A percentile compares a stretch with the other conserved stretches of the same genome.
Conservation (phyloP, 306 rosid species). For the Luffa acutangula region DNA sequence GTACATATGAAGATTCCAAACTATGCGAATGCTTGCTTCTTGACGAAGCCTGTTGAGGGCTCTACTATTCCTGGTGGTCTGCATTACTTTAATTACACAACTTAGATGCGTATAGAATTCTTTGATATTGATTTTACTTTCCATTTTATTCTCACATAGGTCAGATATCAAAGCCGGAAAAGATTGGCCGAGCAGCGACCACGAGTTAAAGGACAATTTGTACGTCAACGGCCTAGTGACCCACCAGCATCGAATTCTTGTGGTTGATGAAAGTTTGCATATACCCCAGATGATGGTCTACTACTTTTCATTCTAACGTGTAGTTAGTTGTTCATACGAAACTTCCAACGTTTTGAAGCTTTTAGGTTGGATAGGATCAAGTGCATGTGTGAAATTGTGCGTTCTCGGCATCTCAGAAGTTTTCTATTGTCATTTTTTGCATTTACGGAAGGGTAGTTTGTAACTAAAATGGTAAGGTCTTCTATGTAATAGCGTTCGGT, state of each 20-base stretch:
- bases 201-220: constrained; percentile 88
- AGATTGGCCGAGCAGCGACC: constrained; percentile 98
- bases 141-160: constrained; percentile 29
- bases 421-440: constrained; percentile 11
- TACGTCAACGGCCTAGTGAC: constrained; percentile 47
- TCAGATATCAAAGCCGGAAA: constrained; percentile 91
- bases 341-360: not conserved
- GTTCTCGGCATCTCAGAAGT: constrained; percentile 8
- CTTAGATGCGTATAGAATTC: not conserved
- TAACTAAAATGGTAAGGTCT: not conserved
- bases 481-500: not conserved
- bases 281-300: constrained; percentile 12
- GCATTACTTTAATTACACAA: not conserved
- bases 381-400: not conserved
- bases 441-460: not conserved
- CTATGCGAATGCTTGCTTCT: not conserved
- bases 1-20: not conserved
- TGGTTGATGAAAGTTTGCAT: constrained; percentile 10
- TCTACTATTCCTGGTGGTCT: not conserved
- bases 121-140: not conserved
- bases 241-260: constrained; percentile 24
- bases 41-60: not conserved
- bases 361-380: not conserved
- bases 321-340: not conserved
- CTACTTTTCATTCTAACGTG: not conserved